Percentiles rank a stretch among this genome's conserved stretches.
phyloP scores from a whole-genome alignment of 768 basidiomycete species.

The Auriscalpium orientale region DNA sequence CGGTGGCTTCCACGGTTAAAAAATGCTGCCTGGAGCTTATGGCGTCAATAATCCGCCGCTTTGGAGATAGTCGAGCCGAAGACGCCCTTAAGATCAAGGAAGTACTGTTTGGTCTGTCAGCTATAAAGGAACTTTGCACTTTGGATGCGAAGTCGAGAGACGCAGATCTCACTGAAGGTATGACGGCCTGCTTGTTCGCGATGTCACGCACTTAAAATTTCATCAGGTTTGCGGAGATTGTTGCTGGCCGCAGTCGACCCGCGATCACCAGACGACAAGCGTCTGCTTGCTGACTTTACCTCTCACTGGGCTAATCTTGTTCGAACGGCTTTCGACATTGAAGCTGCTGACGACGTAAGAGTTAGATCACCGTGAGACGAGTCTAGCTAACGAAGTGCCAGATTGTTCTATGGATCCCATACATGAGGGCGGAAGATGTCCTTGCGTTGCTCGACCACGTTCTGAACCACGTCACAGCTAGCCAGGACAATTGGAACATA shows the following conservation, averaged over 20 bases:
- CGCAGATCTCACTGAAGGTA: background rate
- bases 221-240: conserved; percentile 36
- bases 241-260: conserved; percentile 33
- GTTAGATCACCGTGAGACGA: too few species aligned
- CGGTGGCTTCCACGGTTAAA: too few species aligned
- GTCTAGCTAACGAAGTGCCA: background rate
- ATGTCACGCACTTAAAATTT: background rate
- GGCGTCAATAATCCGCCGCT: too few species aligned
- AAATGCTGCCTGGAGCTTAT: too few species aligned
- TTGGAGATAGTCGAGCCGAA: too few species aligned
- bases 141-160: background rate
- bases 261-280: conserved; percentile 28
- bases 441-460: conserved; percentile 36
- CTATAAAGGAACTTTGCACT: background rate
- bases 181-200: background rate
- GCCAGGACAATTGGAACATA: background rate
- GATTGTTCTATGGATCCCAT: conserved; percentile 47
- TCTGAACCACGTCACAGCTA: background rate
- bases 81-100: background rate
- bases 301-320: conserved; percentile 42
- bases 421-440: conserved; percentile 36
- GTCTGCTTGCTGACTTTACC: conserved; percentile 33
- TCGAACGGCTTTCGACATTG: background rate
- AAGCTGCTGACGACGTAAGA: conserved; percentile 1
- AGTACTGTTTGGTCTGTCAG: background rate